Evolutionary conservation across 331 rosid genomes (phyloP).

Genomic region (Prunus yedoensis): DNA sequence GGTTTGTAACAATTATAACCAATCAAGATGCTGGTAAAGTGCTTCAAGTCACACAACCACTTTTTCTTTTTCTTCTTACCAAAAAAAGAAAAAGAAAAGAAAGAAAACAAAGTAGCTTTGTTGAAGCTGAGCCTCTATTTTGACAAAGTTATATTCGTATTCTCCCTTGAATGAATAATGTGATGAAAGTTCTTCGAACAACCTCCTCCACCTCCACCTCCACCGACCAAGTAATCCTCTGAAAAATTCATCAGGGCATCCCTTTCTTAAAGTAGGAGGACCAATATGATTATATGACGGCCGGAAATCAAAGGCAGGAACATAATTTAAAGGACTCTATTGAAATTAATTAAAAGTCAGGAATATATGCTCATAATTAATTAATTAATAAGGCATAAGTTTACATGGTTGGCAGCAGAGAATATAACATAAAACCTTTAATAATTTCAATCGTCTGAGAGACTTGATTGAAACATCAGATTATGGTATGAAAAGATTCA

Average conservation of each 20-base stretch:
- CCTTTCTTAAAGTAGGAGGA: slow-evolving; percentile 1
- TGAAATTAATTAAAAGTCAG: not conserved
- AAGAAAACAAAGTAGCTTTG: no score
- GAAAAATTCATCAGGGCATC: not conserved
- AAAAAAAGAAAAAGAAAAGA: no score
- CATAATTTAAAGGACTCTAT: not conserved
- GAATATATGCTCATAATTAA: not conserved
- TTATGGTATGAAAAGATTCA: not conserved
- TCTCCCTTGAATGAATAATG: not conserved
- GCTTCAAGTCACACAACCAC: no score
- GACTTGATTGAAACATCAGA: not conserved
- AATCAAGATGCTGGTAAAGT: no score
- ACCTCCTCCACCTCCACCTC: no score
- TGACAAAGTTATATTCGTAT: slow-evolving; percentile 6
- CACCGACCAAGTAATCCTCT: not conserved
- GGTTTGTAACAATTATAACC: no score
- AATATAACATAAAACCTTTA: not conserved
- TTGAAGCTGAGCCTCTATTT: slow-evolving; percentile 4
- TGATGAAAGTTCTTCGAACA: not conserved
- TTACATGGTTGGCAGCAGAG: not conserved
- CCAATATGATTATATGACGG: not conserved
- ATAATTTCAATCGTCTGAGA: not conserved
- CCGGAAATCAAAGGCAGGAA: not conserved
- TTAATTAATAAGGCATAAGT: not conserved
- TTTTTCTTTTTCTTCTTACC: no score